These are phyloP conservation scores for Ophiocordyceps polyrhachis-furcata DNA, from an alignment of 2,329 filamentous ascomycete species.

Conservation along the genomic window DNA sequence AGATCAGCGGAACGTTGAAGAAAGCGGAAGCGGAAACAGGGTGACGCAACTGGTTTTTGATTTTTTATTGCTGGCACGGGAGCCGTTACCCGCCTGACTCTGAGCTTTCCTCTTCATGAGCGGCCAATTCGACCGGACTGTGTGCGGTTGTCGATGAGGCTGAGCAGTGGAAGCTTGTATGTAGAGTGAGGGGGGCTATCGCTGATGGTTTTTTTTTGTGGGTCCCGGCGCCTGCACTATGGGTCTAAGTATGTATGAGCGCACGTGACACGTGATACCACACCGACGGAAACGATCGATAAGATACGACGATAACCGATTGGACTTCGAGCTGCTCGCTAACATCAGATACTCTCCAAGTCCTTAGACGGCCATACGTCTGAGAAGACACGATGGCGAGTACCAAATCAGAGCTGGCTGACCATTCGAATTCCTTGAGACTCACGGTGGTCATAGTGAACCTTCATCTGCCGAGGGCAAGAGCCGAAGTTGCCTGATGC, in stretches of 20 bases:
- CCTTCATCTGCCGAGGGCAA: too few relatives aligned
- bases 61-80: constrained; percentile 26
- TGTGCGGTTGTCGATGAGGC: neutral
- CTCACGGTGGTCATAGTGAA: too few relatives aligned
- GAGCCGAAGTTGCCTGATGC: neutral
- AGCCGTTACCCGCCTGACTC: constrained; percentile 9
- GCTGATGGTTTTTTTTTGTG: neutral
- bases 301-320: neutral
- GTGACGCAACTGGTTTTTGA: constrained; percentile 23
- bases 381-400: too few relatives aligned
- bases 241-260: too few relatives aligned
- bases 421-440: too few relatives aligned
- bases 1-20: neutral
- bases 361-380: too few relatives aligned
- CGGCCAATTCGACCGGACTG: constrained; percentile 6
- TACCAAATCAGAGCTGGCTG: too few relatives aligned
- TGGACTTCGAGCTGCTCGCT: neutral
- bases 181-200: neutral
- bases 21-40: neutral
- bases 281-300: neutral
- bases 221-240: too few relatives aligned
- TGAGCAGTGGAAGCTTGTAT: neutral
- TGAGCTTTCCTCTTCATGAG: constrained; percentile 43
- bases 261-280: too few relatives aligned
- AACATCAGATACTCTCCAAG: too few relatives aligned